phyloP scores from a whole-genome alignment of 176 grass and related monocot genomes.

The Eragrostis nindensis region DNA sequence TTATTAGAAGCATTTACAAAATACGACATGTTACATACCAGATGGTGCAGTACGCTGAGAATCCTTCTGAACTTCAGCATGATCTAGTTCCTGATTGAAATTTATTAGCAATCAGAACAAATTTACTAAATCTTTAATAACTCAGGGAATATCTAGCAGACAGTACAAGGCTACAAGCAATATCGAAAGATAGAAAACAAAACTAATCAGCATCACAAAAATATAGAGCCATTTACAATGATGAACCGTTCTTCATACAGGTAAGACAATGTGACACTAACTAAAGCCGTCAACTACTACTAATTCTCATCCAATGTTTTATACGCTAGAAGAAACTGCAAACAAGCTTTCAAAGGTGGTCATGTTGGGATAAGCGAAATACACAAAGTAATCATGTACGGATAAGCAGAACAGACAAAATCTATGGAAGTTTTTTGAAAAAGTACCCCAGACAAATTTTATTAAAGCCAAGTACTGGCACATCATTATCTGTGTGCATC shows the following conservation, averaged over 20 bases:
- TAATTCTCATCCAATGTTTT: conserved; percentile 21
- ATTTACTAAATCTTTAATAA: conserved; percentile 35
- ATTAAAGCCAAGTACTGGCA: neutral
- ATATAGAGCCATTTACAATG: neutral
- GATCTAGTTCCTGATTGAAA: conserved; percentile 50
- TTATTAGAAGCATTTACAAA: neutral
- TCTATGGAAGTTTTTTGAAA: neutral
- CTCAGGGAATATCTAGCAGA: neutral
- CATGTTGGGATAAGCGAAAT: neutral
- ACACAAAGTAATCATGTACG: neutral
- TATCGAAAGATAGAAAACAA: conserved; percentile 27
- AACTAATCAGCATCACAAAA: conserved; percentile 14
- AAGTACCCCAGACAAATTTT: neutral
- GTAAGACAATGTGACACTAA: neutral
- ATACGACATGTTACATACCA: conserved; percentile 27
- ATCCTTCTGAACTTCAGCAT: conserved; percentile 60
- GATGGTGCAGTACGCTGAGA: conserved; percentile 53
- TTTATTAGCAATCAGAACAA: conserved; percentile 31
- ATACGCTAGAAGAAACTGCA: neutral
- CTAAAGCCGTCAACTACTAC: neutral
- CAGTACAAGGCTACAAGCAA: conserved; percentile 14
- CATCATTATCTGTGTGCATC: neutral
- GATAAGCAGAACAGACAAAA: conserved; percentile 12
- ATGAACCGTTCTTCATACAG: neutral
- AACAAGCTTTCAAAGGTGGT: conserved; percentile 1